Base-by-base conservation (phyloP, 2,329 filamentous ascomycete genomes). In the Stemphylium vesicarium region DNA sequence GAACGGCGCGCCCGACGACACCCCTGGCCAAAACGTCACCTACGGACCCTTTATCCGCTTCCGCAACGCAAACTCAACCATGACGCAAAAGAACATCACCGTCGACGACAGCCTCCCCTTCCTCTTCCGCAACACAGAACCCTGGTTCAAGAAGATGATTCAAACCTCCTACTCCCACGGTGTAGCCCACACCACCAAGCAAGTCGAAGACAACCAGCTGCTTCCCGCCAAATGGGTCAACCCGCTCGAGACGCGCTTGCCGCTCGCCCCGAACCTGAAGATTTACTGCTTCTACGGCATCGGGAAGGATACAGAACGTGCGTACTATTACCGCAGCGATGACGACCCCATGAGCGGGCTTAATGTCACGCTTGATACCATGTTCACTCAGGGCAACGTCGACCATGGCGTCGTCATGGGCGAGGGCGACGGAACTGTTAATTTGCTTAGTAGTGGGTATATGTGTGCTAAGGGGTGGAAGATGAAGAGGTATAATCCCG, bases 281-380 rank as follows among this genome's bases (percentile, higher is more conserved):
- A 91, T 99, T 11, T 98, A 93, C 78, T 98, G 95, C 78, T 98
- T 99, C 80, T 98, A 99, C 72, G 95, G 90, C 16, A 87, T 96
- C 4, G 94, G 94, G 2, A 99, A 98, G 74, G 89, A 91, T 3
- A 98, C 94, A 0, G 94, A 99, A 76, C 86, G 94, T 51, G 88
- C 88, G 13, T 99, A 98, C 74, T 99, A 90, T 74, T 99, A 99
- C 77, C 88, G 89, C 29, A 80, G 86, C 37, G 90, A 94, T 40
- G 79, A 81, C 10, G 86, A 91, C 8, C 77, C 83, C 0, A 67
- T 85, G n/a, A 87, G 86, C 6, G 86, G 84, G 15, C 80, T 92
- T 15, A 92, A 92, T 66, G 77, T 84, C 31, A 82, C 80, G 24
- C 82, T 84, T 46, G 82, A 84, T 62, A 84, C 81, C 1, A 77